These are phyloP conservation scores for Colletotrichum echinochloae DNA, from an alignment of 2,329 filamentous ascomycete genomes.

Conservation along the genomic window DNA sequence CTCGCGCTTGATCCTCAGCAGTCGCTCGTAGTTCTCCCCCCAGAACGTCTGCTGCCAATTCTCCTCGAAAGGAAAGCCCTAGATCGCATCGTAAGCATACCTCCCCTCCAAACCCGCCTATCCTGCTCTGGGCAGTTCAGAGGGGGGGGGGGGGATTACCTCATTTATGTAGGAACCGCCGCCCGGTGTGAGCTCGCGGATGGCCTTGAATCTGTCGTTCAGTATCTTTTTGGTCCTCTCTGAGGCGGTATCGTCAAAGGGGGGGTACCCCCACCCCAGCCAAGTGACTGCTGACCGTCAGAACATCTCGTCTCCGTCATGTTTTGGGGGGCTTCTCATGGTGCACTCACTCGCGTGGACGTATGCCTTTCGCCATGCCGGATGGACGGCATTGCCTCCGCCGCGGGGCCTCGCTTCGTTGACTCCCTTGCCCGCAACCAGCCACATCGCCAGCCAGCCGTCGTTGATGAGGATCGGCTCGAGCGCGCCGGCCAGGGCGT, in stretches of 20 bases:
- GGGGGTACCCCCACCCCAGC: conserved; percentile 42
- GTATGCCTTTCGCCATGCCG: conserved; percentile 60
- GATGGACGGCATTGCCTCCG: conserved; percentile 60
- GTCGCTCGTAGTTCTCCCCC: conserved; percentile 35
- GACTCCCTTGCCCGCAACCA: conserved; percentile 60
- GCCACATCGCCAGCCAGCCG: conserved; percentile 49
- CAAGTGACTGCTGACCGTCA: conserved; percentile 16
- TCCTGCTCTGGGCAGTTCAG: no score
- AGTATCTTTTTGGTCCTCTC: conserved; percentile 45
- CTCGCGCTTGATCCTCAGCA: conserved; percentile 29
- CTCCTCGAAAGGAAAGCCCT: conserved; percentile 37
- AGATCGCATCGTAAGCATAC: not conserved
- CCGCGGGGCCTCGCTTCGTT: conserved; percentile 57
- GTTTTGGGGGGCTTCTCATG: not conserved
- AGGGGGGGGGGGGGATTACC: not conserved
- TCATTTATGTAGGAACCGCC: conserved; percentile 40
- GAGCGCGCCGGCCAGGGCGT: conserved; percentile 52
- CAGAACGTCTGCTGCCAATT: conserved; percentile 40
- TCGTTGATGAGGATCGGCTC: conserved; percentile 48
- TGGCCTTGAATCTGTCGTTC: conserved; percentile 47
- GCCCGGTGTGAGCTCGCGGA: conserved; percentile 45
- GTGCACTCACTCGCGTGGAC: conserved; percentile 52
- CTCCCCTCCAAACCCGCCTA: no score
- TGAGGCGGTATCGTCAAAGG: conserved; percentile 50
- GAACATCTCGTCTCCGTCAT: not conserved